phyloP scores from a whole-genome alignment of 2,329 filamentous ascomycete species.

The Amylocarpus encephaloides region DNA sequence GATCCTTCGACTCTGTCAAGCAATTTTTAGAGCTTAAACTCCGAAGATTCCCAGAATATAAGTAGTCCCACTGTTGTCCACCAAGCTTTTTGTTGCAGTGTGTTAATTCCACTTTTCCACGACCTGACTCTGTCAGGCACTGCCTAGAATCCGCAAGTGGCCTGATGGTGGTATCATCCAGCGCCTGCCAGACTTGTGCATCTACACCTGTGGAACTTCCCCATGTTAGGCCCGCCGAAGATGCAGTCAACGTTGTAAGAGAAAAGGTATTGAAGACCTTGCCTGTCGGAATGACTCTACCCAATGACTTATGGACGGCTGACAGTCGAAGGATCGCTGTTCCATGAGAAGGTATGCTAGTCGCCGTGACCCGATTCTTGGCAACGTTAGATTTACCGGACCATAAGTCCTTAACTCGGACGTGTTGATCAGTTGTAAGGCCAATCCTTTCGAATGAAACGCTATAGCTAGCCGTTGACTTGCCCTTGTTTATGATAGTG shows the following conservation, averaged over 20 bases:
- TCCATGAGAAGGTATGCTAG: slow-evolving; percentile 34
- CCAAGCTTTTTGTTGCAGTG: slow-evolving; percentile 32
- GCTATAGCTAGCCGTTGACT: slow-evolving; percentile 30
- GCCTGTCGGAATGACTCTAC: slow-evolving; percentile 35
- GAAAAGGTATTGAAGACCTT: slow-evolving; percentile 45
- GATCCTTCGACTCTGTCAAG: slow-evolving; percentile 34
- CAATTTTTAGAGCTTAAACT: slow-evolving; percentile 32
- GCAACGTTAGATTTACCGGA: slow-evolving; percentile 35
- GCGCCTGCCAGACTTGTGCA: slow-evolving; percentile 39
- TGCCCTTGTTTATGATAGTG: slow-evolving; percentile 41
- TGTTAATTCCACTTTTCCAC: slow-evolving; percentile 24
- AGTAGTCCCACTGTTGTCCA: slow-evolving; percentile 39
- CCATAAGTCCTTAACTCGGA: slow-evolving; percentile 39
- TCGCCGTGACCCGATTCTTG: slow-evolving; percentile 29
- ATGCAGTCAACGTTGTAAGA: slow-evolving; percentile 36
- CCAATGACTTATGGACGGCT: slow-evolving; percentile 20
- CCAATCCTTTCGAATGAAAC: slow-evolving; percentile 26
- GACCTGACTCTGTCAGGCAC: slow-evolving; percentile 37
- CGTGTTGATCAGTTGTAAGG: slow-evolving; percentile 20
- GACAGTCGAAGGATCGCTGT: slow-evolving; percentile 37
- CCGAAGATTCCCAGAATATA: slow-evolving; percentile 38
- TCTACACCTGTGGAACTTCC: slow-evolving; percentile 34
- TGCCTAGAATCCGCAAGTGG: slow-evolving; percentile 31
- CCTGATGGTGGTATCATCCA: slow-evolving; percentile 32
- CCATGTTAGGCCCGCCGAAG: slow-evolving; percentile 28